Percentiles rank a stretch among this genome's conserved stretches.
Conservation (phyloP, 2,329 filamentous ascomycete species). For the Trichoderma sp. region DNA sequence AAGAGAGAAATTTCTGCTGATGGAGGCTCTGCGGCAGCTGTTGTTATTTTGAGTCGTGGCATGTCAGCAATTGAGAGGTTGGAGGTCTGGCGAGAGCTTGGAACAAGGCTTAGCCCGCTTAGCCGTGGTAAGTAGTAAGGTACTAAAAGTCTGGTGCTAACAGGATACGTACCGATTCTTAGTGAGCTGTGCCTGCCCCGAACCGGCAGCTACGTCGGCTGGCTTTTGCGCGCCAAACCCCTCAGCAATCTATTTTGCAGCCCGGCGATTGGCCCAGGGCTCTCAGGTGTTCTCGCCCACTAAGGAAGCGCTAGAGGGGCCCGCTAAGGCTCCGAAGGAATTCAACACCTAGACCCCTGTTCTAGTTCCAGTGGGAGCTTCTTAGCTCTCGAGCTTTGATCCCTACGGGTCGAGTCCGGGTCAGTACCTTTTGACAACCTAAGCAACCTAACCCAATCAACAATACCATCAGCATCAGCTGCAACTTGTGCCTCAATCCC, state of each 20-base stretch:
- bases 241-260: slow-evolving; percentile 15
- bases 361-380: background rate
- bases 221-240: background rate
- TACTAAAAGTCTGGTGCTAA: background rate
- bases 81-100: background rate
- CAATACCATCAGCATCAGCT: slow-evolving; percentile 2
- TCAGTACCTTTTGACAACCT: background rate
- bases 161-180: background rate
- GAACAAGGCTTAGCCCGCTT: slow-evolving; percentile 10
- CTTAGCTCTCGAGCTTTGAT: background rate
- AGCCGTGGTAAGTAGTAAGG: too few species aligned
- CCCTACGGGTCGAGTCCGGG: background rate
- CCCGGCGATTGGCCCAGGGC: background rate
- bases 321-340: background rate
- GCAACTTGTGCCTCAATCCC: background rate
- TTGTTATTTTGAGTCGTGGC: background rate
- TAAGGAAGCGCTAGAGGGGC: background rate
- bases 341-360: background rate
- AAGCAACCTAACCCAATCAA: background rate
- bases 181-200: background rate
- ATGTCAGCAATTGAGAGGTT: background rate
- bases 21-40: background rate
- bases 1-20: background rate
- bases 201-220: slow-evolving; percentile 4
- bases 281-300: slow-evolving; percentile 6